Percentiles rank a stretch among this genome's conserved stretches.
These are phyloP conservation scores for Phytophthora tentaculata DNA, from an alignment of 352 stramenopile genomes.

Conservation along the genomic window DNA sequence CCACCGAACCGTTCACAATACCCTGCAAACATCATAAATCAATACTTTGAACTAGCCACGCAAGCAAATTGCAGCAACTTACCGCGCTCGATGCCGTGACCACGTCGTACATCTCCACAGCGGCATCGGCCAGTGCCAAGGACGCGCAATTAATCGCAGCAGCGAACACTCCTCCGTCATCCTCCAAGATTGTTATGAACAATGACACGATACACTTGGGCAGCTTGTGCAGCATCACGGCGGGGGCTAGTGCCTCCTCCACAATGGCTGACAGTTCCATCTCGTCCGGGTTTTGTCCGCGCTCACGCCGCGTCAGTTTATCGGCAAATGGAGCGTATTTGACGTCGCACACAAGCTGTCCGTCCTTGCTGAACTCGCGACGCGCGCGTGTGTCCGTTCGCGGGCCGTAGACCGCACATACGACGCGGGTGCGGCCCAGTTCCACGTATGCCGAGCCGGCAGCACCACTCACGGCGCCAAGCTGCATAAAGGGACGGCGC, in stretches of 20 bases:
- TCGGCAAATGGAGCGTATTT: conserved; percentile 89
- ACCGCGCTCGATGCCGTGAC: conserved; percentile 82
- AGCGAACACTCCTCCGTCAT: conserved; percentile 83
- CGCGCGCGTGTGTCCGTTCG: conserved; percentile 77
- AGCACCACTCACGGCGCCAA: conserved; percentile 81
- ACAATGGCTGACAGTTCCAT: conserved; percentile 81
- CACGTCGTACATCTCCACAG: conserved; percentile 93
- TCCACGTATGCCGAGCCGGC: conserved; percentile 91
- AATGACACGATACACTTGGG: conserved; percentile 92
- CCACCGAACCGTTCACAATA: conserved; percentile 57
- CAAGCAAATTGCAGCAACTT: conserved; percentile 13
- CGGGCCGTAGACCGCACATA: conserved; percentile 90
- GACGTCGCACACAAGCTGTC: conserved; percentile 88
- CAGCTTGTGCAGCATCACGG: conserved; percentile 88
- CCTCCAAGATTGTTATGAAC: conserved; percentile 88
- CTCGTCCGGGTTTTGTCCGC: conserved; percentile 81
- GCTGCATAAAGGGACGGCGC: conserved; percentile 85
- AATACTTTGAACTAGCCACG: background rate
- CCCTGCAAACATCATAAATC: conserved; percentile 32
- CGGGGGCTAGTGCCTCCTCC: conserved; percentile 75
- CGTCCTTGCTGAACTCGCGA: conserved; percentile 87
- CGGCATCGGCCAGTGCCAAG: conserved; percentile 86
- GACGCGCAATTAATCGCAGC: conserved; percentile 89
- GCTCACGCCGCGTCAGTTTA: conserved; percentile 60
- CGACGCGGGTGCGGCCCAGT: conserved; percentile 84